Evolutionary conservation across 2,329 filamentous ascomycete species (phyloP).

Genomic region (Coniochaeta ligniaria): DNA sequence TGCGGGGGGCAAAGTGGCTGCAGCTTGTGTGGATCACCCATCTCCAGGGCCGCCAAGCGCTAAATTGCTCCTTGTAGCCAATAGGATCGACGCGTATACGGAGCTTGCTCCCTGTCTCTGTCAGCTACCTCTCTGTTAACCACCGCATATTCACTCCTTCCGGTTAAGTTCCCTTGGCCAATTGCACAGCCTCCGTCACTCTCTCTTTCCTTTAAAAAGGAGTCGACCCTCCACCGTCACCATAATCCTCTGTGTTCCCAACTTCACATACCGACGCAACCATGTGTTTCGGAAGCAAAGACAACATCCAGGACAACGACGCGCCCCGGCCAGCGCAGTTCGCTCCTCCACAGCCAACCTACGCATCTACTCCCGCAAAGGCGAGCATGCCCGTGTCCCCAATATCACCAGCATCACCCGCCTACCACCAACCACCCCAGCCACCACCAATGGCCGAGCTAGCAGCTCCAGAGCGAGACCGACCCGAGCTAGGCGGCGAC

Average conservation of each 20-base stretch:
- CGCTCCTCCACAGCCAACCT: conserved; percentile 15
- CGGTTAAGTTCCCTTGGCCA: neutral
- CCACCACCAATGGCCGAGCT: conserved; percentile 4
- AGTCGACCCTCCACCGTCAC: neutral
- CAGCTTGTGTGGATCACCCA: neutral
- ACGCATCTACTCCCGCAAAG: conserved; percentile 7
- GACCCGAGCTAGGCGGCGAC: conserved; percentile 16
- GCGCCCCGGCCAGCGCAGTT: conserved; percentile 27
- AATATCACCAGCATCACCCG: conserved; percentile 6
- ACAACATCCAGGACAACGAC: conserved; percentile 23
- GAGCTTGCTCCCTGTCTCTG: neutral
- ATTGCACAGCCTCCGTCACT: neutral
- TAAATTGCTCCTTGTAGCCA: neutral
- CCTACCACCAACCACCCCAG: conserved; percentile 13
- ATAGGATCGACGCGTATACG: neutral
- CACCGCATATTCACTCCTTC: neutral
- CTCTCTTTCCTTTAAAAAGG: neutral
- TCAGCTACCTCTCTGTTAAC: neutral
- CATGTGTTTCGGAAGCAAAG: conserved; percentile 44
- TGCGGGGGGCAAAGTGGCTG: neutral
- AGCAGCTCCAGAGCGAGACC: neutral
- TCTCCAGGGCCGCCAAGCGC: too few relatives aligned
- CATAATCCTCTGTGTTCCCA: neutral
- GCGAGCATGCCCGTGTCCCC: conserved; percentile 10
- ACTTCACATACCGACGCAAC: neutral